Percentiles rank a stretch among this genome's conserved stretches.
These are phyloP conservation scores for Trichoderma cornu-damae DNA, from an alignment of 2,329 filamentous ascomycete genomes.

Conservation along the genomic window DNA sequence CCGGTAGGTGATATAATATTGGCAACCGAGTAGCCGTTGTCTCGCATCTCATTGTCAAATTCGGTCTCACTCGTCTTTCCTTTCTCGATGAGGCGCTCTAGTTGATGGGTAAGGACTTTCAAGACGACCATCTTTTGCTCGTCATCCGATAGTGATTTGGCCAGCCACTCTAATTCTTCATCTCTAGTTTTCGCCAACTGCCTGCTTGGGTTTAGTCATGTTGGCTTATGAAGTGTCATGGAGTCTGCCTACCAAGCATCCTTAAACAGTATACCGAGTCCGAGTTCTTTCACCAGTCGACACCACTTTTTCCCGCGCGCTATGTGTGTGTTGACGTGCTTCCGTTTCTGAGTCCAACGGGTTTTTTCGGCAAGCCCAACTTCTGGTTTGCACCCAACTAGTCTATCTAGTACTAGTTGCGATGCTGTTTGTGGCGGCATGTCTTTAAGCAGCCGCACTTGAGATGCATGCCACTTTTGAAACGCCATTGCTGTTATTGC, in stretches of 20 bases:
- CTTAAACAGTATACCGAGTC: conserved; percentile 8
- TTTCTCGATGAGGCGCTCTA: conserved; percentile 9
- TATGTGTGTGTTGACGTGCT: conserved; percentile 9
- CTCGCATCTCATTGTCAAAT: conserved; percentile 4
- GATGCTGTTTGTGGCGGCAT: background rate
- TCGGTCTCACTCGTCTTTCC: conserved; percentile 9
- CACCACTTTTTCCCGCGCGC: conserved; percentile 12
- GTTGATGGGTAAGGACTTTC: conserved; percentile 9
- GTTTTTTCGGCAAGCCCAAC: background rate
- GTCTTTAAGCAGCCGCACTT: background rate
- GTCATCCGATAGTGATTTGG: conserved; percentile 7
- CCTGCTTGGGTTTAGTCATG: background rate
- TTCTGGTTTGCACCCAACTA: background rate
- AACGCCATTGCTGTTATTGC: conserved; percentile 4
- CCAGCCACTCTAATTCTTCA: background rate
- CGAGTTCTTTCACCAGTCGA: conserved; percentile 6
- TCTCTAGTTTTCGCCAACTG: conserved; percentile 14
- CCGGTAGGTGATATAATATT: no score
- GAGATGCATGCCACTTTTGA: background rate
- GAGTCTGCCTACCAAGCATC: conserved; percentile 9
- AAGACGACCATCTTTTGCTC: conserved; percentile 11
- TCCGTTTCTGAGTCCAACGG: background rate
- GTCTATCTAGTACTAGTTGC: background rate
- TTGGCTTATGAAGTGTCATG: background rate
- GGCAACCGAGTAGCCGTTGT: background rate